A percentile compares a stretch with the other conserved stretches of the same genome.
These are phyloP conservation scores for Chernovozyma sophiae-reginae DNA, from an alignment of 1,139 yeast genomes.

Conservation along the genomic window DNA sequence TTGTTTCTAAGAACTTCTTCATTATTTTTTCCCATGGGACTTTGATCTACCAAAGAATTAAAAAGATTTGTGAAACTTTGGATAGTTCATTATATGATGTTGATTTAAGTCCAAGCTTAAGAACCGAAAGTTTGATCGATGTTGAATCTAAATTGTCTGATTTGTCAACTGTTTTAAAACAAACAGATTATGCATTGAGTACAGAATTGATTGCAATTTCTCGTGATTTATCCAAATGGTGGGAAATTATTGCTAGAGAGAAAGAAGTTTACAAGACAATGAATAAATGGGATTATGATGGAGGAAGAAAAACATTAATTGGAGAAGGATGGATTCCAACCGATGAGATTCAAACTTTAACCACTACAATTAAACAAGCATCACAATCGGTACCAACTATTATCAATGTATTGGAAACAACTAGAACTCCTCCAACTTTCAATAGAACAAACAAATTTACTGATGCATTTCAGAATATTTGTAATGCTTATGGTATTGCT, in stretches of 20 bases:
- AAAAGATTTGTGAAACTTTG: slow-evolving; percentile 43
- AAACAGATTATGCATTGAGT: slow-evolving; percentile 54
- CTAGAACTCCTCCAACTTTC: slow-evolving; percentile 73
- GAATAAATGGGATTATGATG: slow-evolving; percentile 65
- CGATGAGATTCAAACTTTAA: slow-evolving; percentile 44
- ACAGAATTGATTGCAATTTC: slow-evolving; percentile 74
- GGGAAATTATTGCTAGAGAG: slow-evolving; percentile 65
- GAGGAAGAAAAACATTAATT: slow-evolving; percentile 57
- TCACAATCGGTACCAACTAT: slow-evolving; percentile 62
- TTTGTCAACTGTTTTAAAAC: slow-evolving; percentile 51
- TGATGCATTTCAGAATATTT: slow-evolving; percentile 68
- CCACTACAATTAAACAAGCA: slow-evolving; percentile 28
- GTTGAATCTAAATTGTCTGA: slow-evolving; percentile 55
- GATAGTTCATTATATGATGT: slow-evolving; percentile 42
- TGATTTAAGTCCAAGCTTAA: slow-evolving; percentile 23
- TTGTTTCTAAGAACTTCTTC: slow-evolving; percentile 37
- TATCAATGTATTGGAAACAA: slow-evolving; percentile 59
- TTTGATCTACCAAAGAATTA: slow-evolving; percentile 36
- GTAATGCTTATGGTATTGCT: slow-evolving; percentile 79
- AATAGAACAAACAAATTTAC: slow-evolving; percentile 77
- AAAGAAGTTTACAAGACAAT: slow-evolving; percentile 64
- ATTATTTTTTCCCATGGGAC: slow-evolving; percentile 46
- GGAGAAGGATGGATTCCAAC: slow-evolving; percentile 84
- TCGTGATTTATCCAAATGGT: slow-evolving; percentile 66
- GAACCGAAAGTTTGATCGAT: slow-evolving; percentile 50